phyloP scores from a whole-genome alignment of 208 protist genomes.

The Leishmania braziliensis region DNA sequence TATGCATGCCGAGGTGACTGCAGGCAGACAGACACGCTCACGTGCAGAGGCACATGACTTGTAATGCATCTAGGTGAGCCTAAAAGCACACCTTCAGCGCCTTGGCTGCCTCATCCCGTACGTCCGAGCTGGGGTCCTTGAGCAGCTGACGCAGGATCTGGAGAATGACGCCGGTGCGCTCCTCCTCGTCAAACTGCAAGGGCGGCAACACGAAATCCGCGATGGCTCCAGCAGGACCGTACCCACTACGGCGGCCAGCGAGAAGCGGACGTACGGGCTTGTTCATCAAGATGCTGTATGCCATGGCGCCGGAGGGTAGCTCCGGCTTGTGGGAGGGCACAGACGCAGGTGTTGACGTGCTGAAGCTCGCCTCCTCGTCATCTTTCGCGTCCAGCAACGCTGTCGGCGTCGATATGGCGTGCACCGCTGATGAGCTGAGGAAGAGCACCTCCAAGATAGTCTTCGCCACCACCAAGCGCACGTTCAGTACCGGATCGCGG shows the following conservation, averaged over 20 bases:
- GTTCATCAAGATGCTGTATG: slow-evolving; percentile 40
- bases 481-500: slow-evolving; percentile 76
- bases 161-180: slow-evolving; percentile 75
- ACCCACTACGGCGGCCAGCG: neutral
- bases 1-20: neutral
- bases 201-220: slow-evolving; percentile 16
- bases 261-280: slow-evolving; percentile 5
- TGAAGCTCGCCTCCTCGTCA: slow-evolving; percentile 5
- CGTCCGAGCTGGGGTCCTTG: slow-evolving; percentile 69
- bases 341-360: neutral
- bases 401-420: neutral
- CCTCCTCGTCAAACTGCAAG: slow-evolving; percentile 54
- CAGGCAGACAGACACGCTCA: neutral
- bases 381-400: neutral
- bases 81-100: slow-evolving; percentile 80
- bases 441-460: slow-evolving; percentile 59
- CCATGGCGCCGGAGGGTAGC: slow-evolving; percentile 30
- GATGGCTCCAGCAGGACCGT: neutral
- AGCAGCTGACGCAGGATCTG: slow-evolving; percentile 67
- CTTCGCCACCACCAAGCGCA: slow-evolving; percentile 80
- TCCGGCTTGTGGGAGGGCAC: slow-evolving; percentile 16
- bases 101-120: slow-evolving; percentile 78
- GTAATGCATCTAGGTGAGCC: neutral
- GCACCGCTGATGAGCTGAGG: slow-evolving; percentile 18
- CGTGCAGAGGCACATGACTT: neutral